Base-by-base conservation (phyloP, 1,139 yeast species). In the Candida neerlandica region DNA sequence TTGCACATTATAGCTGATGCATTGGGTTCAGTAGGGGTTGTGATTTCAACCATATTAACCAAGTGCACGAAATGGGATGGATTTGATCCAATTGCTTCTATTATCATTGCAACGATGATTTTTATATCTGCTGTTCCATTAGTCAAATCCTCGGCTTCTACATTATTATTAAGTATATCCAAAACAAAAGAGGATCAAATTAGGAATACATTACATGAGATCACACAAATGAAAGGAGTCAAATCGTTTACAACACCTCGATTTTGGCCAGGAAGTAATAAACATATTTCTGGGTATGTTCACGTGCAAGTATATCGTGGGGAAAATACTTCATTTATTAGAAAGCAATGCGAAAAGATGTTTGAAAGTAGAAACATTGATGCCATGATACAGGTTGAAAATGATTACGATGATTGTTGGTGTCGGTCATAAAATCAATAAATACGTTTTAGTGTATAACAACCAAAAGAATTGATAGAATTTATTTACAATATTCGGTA, bases 21-120 rank as follows among this genome's bases (percentile, higher is more conserved):
- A 0, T 73, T 95, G 32, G 99, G 99, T 0, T 92, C 98, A 0
- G 96, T 91, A 0, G 98, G 99, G 5, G 99, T 95, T 21, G 94
- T 95, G 11, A 68, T 89, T 0, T 91, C 98, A 0, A 94, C 99
- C 0, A 50, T 86, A 1, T 66, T 86, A 38, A 84, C 88, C 19
- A 82, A 82, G 50, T 53, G 78, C 14, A 79, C 85, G 63, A 69
- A 75, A 18, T 78, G 85, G 69, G 74, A 80, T 39, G 88, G 89
- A 0, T 89, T 89, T 63, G 99, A 94, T 63, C 97, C 99, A 0
- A 67, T 94, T 18, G 96, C 98, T 0, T 92, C 98, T 1, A 75
- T 95, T 3, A 77, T 91, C 58, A 94, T 94, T 53, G 97, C 97
- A 0, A 70, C 80, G 4, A 74, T 94, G 60, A 91, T 95, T 54